phyloP scores from a whole-genome alignment of 345 rosid species.

The Pugionium dolabratum region DNA sequence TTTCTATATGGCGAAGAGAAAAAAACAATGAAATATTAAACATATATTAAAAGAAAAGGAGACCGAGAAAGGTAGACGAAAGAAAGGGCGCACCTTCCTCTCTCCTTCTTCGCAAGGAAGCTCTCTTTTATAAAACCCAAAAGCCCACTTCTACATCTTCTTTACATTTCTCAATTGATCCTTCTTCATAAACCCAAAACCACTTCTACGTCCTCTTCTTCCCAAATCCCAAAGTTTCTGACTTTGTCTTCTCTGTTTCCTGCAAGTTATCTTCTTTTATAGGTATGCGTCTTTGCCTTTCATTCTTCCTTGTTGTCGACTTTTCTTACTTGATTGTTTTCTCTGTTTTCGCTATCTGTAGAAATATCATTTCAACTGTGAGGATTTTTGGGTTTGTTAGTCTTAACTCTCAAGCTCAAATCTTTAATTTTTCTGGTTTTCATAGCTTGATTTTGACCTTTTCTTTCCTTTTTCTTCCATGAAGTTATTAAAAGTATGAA shows the following conservation, averaged over 20 bases:
- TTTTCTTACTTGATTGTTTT: constrained; percentile 15
- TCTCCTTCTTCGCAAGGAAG: constrained; percentile 50
- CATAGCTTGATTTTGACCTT: not conserved
- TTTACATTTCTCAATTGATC: constrained; percentile 18
- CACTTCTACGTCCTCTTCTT: constrained; percentile 6
- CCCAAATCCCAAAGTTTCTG: constrained; percentile 25
- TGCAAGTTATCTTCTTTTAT: constrained; percentile 28
- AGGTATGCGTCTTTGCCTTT: constrained; percentile 20
- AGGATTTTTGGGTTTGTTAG: constrained; percentile 22
- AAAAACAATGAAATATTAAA: not conserved
- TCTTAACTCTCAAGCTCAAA: not conserved
- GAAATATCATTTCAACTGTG: not conserved
- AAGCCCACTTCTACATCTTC: no score
- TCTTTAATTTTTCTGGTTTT: not conserved
- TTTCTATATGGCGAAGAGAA: constrained; percentile 9
- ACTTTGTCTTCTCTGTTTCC: constrained; percentile 8
- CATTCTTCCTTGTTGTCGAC: not conserved
- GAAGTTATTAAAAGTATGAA: not conserved
- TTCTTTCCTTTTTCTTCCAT: not conserved
- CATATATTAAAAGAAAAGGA: constrained; percentile 4
- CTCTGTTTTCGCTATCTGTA: constrained; percentile 14
- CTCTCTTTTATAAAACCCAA: constrained; percentile 33
- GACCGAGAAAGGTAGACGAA: constrained; percentile 42
- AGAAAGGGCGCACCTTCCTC: constrained; percentile 72
- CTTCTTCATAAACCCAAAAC: constrained; percentile 18